These are phyloP conservation scores for Symbiotaphrina buchneri DNA, from an alignment of 495 filamentous ascomycete species.

Conservation along the genomic window DNA sequence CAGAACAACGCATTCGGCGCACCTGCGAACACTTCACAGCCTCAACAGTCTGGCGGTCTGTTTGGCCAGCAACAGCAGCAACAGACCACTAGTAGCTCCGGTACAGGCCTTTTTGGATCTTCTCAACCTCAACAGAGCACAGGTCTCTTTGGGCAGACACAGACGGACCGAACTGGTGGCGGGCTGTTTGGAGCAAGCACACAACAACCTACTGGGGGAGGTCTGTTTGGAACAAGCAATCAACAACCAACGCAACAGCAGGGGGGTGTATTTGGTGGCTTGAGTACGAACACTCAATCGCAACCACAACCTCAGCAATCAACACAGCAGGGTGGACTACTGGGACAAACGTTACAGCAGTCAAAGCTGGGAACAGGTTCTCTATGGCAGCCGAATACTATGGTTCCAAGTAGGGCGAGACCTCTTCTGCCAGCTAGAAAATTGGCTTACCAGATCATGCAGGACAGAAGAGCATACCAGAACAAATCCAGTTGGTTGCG, in stretches of 20 bases:
- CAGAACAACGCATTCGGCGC: slow-evolving; percentile 9
- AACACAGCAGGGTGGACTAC: too few species aligned
- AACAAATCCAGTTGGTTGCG: slow-evolving; percentile 58
- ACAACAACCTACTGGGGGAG: too few species aligned
- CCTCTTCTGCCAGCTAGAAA: too few species aligned
- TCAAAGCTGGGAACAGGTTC: slow-evolving; percentile 13
- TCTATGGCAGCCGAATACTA: slow-evolving; percentile 24
- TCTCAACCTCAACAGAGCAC: neutral
- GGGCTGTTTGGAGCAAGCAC: too few species aligned
- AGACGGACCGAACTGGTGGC: too few species aligned
- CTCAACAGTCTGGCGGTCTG: slow-evolving; percentile 13
- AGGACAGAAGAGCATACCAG: slow-evolving; percentile 62
- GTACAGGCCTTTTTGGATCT: slow-evolving; percentile 1
- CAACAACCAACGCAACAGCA: too few species aligned
- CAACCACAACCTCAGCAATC: too few species aligned
- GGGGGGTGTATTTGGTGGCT: too few species aligned
- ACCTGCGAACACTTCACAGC: slow-evolving; percentile 12
- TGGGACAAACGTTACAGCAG: too few species aligned
- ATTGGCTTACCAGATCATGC: too few species aligned
- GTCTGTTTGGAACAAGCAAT: too few species aligned
- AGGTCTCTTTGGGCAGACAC: neutral
- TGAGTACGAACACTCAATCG: too few species aligned
- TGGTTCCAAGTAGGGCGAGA: slow-evolving; percentile 11
- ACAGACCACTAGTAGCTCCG: slow-evolving; percentile 1
- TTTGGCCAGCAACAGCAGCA: slow-evolving; percentile 11